phyloP scores from a whole-genome alignment of 306 rosid species.

The Fragaria ananassa region DNA sequence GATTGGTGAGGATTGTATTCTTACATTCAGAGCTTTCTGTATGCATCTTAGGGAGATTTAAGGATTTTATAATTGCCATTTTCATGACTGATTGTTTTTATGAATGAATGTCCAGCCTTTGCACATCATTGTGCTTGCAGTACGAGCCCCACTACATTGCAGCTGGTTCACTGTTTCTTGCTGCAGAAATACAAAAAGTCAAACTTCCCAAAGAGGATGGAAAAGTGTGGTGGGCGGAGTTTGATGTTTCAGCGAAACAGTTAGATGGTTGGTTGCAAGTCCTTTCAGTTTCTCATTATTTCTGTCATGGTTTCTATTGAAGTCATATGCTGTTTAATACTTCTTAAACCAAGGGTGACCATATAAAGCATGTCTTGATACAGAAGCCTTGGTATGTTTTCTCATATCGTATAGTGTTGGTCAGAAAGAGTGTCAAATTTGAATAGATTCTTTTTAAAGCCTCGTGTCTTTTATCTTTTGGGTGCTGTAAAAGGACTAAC shows the following conservation, averaged over 20 bases:
- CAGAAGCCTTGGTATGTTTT: neutral
- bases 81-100: conserved; percentile 4
- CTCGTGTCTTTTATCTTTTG: neutral
- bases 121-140: conserved; percentile 50
- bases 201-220: conserved; percentile 38
- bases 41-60: neutral
- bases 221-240: conserved; percentile 51
- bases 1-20: conserved; percentile 34
- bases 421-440: neutral
- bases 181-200: conserved; percentile 44
- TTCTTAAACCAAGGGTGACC: conserved; percentile 1
- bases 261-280: conserved; percentile 35
- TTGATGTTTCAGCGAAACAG: conserved; percentile 39
- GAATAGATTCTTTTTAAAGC: neutral
- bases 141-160: conserved; percentile 47
- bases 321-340: neutral
- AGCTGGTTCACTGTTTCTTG: conserved; percentile 51
- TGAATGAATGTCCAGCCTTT: conserved; percentile 35
- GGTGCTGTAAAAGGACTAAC: conserved; percentile 1
- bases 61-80: neutral
- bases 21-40: neutral
- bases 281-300: neutral
- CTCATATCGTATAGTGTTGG: neutral
- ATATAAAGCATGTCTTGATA: neutral
- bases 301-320: conserved; percentile 5